Evolutionary conservation across 1,284 basidiomycete genomes (phyloP), one percentile per base, ranked within the genome.

Genomic region (Melampsora larici-populina): DNA sequence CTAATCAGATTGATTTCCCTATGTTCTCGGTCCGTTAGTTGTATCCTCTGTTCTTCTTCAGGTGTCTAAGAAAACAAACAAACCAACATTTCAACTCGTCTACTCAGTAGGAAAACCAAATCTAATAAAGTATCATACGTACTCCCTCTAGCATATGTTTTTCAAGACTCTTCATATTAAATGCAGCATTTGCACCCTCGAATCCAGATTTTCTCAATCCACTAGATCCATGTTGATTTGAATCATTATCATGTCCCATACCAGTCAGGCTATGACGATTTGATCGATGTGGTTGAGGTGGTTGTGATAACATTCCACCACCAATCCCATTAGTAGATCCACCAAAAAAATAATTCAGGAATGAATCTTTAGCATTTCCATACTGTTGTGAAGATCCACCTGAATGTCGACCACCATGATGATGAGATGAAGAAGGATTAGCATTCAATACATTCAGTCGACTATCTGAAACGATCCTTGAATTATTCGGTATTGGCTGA

Each of bases 161-260:
- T 79, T 95, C 94, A 68, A 99, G 87, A 82, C 93, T 96, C 88
- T 95, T 97, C 97, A 99, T 99, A 84, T 99, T 95, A 84, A 90
- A 98, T 51, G 93, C 94, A 67, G 94, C 92, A 81, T 88, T 91
- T 82, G 87, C 91, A 72, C 89, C 90, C 81, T 94, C 92, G 69
- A 91, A 83, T 40, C 86, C 86, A 75, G 89, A 84, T 84, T 90
- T 43, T 89, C 71, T 70, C 71, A 66, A 65, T 43, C 33, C 29
- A 63, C 60, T n/a, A 18, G n/a, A 24, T 31, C 70, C 26, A 29
- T 69, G 75, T 7, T 71, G 75, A 33, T 65, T 78, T 8, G 46
- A 65, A 24, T 43, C 55, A 29, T 60, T 24, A 60, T 67, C 36
- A 43, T 62, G 26, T 31, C 60, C 31, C 29, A 29, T 36, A 46